A percentile compares a stretch with the other conserved stretches of the same genome.
These are phyloP conservation scores for Cryptococcus wingfieldii DNA, from an alignment of 1,284 basidiomycete genomes.

Conservation along the genomic window DNA sequence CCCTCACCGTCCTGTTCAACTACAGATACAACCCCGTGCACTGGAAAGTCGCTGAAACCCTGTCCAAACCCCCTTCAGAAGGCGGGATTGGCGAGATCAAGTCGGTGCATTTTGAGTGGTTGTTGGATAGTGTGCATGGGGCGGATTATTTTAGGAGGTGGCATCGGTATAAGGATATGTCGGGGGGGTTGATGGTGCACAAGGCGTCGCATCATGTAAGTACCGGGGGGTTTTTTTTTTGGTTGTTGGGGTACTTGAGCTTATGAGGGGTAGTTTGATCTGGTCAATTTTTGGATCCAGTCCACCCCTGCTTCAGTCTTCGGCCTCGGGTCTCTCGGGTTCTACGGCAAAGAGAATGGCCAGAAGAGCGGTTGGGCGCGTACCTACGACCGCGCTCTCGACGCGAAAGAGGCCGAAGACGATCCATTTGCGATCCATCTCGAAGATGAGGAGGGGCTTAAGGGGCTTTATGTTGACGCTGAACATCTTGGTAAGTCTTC, in stretches of 20 bases:
- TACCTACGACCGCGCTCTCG: constrained; percentile 52
- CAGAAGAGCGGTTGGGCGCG: constrained; percentile 55
- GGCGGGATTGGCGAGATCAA: constrained; percentile 56
- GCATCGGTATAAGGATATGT: constrained; percentile 56
- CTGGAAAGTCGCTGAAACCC: constrained; percentile 55
- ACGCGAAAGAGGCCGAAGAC: constrained; percentile 50
- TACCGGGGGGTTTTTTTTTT: neutral
- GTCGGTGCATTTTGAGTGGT: constrained; percentile 59
- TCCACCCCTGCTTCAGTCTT: constrained; percentile 55
- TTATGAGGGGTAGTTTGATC: constrained; percentile 28
- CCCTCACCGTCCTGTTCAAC: constrained; percentile 48
- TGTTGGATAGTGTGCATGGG: constrained; percentile 55
- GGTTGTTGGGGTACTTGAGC: neutral
- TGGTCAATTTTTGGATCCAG: constrained; percentile 58
- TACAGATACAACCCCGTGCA: constrained; percentile 57
- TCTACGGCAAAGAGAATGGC: constrained; percentile 55
- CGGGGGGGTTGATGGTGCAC: constrained; percentile 56
- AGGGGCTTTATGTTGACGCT: constrained; percentile 51
- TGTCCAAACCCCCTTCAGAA: constrained; percentile 36
- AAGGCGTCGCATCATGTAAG: constrained; percentile 55
- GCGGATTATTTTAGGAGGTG: constrained; percentile 59
- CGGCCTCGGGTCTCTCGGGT: constrained; percentile 54
- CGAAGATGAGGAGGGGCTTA: constrained; percentile 52
- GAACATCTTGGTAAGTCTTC: constrained; percentile 53
- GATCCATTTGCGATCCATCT: constrained; percentile 57